Evolutionary conservation across 1,284 basidiomycete species (phyloP).

Genomic region (Microbotryum violaceum): DNA sequence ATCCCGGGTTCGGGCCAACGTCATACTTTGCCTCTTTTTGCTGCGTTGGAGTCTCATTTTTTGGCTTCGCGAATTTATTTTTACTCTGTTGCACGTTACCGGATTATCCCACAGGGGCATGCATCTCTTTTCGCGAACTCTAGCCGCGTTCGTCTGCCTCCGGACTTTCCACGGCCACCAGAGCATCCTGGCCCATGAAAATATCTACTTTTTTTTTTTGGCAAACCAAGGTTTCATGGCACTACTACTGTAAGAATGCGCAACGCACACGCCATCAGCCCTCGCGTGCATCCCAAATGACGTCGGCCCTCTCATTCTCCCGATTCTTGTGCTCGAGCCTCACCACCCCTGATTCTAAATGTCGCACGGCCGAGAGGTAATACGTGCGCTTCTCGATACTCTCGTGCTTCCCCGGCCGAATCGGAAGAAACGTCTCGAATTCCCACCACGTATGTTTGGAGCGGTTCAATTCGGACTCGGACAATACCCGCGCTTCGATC

Average conservation of each 20-base stretch:
- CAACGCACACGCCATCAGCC: too few species aligned
- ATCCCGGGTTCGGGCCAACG: conserved; percentile 18
- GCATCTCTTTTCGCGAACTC: neutral
- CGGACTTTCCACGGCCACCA: neutral
- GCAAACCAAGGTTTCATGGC: too few species aligned
- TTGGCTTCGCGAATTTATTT: too few species aligned
- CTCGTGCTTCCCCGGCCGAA: conserved; percentile 27
- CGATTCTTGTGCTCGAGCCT: conserved; percentile 33
- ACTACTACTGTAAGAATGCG: too few species aligned
- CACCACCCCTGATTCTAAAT: conserved; percentile 22
- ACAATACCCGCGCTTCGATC: conserved; percentile 15
- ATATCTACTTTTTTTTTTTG: too few species aligned
- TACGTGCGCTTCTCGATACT: conserved; percentile 32
- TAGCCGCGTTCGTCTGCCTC: conserved; percentile 5
- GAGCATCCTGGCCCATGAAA: neutral
- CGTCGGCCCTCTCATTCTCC: conserved; percentile 31
- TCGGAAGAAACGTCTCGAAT: conserved; percentile 32
- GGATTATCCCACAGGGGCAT: neutral
- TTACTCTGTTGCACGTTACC: too few species aligned
- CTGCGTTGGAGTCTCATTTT: neutral
- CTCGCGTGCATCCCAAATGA: conserved; percentile 31
- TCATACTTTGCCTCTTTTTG: neutral
- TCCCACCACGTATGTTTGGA: conserved; percentile 34
- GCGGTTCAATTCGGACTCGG: conserved; percentile 15
- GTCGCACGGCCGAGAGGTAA: conserved; percentile 29